These are phyloP conservation scores for Tolypocladium album DNA, from an alignment of 2,329 filamentous ascomycete genomes.

Conservation along the genomic window DNA sequence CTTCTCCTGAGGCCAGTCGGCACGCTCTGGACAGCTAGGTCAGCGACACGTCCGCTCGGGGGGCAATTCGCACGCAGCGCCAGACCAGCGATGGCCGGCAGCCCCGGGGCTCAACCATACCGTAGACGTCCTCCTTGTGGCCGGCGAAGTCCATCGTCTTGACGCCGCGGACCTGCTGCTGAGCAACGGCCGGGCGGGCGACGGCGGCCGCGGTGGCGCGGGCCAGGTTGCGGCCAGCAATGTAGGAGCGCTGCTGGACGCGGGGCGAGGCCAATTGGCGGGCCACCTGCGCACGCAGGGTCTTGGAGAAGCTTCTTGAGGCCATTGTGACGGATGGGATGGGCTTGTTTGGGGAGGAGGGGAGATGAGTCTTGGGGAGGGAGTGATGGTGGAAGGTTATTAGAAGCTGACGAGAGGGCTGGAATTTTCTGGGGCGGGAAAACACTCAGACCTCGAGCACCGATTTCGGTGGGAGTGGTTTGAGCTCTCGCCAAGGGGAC, in stretches of 20 bases:
- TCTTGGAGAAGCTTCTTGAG: constrained; percentile 62
- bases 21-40: constrained; percentile 58
- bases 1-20: constrained; percentile 98
- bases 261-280: constrained; percentile 53
- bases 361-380: constrained; percentile 14
- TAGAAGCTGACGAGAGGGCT: background rate
- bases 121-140: constrained; percentile 87
- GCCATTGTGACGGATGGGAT: constrained; percentile 50
- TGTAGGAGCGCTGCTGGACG: constrained; percentile 51
- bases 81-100: background rate
- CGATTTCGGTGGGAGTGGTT: constrained; percentile 2
- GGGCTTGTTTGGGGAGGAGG: constrained; percentile 4
- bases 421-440: constrained; percentile 4
- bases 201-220: constrained; percentile 39
- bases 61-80: background rate
- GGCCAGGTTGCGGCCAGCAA: constrained; percentile 47
- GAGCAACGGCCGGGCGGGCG: constrained; percentile 38
- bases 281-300: constrained; percentile 51
- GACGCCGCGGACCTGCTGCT: constrained; percentile 75
- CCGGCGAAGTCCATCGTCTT: constrained; percentile 99
- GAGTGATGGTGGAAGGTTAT: background rate
- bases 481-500: background rate
- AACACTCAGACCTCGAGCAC: constrained; percentile 1
- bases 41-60: constrained; percentile 5
- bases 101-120: constrained; percentile 35